phyloP scores from a whole-genome alignment of 306 rosid species.

The Gynostemma pentaphyllum region DNA sequence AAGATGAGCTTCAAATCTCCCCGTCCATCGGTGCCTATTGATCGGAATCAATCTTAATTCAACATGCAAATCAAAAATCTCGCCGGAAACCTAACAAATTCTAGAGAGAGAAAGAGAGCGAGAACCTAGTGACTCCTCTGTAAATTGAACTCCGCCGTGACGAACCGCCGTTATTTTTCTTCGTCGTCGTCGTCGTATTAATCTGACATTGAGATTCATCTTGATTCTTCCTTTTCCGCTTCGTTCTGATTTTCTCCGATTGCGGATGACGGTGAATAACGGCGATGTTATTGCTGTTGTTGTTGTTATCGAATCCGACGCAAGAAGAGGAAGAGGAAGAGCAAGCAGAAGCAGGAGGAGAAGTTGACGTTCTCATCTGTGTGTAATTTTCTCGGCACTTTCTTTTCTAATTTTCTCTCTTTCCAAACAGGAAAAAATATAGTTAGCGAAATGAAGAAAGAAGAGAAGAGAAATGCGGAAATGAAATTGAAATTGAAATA shows the following conservation, averaged over 20 bases:
- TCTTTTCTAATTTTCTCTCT: too few species aligned
- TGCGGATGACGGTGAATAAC: background rate
- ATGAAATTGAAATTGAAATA: background rate
- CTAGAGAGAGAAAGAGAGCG: background rate
- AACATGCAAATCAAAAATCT: conserved; percentile 38
- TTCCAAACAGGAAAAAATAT: background rate
- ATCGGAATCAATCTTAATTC: conserved; percentile 1
- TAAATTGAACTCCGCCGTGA: conserved; percentile 68
- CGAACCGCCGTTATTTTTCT: background rate
- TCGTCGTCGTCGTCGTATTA: background rate
- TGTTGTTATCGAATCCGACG: conserved; percentile 11
- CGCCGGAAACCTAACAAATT: background rate
- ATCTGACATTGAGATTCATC: conserved; percentile 22
- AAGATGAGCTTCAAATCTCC: conserved; percentile 91
- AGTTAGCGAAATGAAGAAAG: background rate
- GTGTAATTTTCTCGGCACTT: too few species aligned
- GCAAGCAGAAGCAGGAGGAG: conserved; percentile 32
- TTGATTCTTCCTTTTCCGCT: conserved; percentile 21
- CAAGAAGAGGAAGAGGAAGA: conserved; percentile 33
- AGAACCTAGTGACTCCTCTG: conserved; percentile 91
- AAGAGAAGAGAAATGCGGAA: background rate
- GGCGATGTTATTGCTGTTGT: background rate
- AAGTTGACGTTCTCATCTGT: conserved; percentile 78
- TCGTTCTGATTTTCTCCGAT: conserved; percentile 13
- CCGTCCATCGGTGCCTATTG: conserved; percentile 92